A percentile compares a stretch with the other conserved stretches of the same genome.
Evolutionary conservation across 2,329 filamentous ascomycete genomes (phyloP).

Genomic region (Aspergillus transmontanensis): DNA sequence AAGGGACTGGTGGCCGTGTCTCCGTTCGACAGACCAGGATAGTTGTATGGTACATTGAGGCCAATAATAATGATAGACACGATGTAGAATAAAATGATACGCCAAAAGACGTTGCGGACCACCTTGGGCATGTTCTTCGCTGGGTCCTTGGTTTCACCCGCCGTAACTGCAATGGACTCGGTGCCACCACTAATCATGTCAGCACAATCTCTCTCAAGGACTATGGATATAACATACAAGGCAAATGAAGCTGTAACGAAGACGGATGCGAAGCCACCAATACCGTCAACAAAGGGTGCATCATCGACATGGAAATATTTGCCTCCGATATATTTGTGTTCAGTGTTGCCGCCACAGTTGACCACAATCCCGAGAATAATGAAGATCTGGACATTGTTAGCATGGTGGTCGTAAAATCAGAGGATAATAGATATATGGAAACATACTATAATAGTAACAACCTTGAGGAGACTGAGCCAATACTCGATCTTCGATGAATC

Average conservation of each 20-base stretch:
- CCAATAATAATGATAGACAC: constrained; percentile 58
- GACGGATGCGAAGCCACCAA: constrained; percentile 67
- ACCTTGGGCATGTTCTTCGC: constrained; percentile 63
- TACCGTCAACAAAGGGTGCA: constrained; percentile 66
- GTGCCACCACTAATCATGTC: constrained; percentile 54
- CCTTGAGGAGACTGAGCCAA: constrained; percentile 46
- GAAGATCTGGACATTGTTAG: constrained; percentile 50
- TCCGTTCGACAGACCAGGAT: constrained; percentile 47
- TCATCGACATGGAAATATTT: constrained; percentile 61
- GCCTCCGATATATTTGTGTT: constrained; percentile 59
- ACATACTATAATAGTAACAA: constrained; percentile 45
- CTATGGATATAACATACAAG: constrained; percentile 40
- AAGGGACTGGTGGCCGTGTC: constrained; percentile 54
- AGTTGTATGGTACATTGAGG: constrained; percentile 62
- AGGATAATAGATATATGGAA: too few species aligned
- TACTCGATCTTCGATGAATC: constrained; percentile 38
- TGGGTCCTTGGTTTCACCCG: constrained; percentile 66
- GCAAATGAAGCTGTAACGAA: constrained; percentile 66
- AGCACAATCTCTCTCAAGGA: neutral
- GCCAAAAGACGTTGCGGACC: constrained; percentile 68
- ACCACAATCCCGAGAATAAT: constrained; percentile 65
- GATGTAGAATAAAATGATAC: constrained; percentile 60
- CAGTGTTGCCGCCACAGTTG: constrained; percentile 59
- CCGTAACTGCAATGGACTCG: constrained; percentile 67
- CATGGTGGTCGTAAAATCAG: constrained; percentile 37